These are phyloP conservation scores for Hyparrhenia diplandra DNA, from an alignment of 176 grass and related monocot species.

Conservation along the genomic window DNA sequence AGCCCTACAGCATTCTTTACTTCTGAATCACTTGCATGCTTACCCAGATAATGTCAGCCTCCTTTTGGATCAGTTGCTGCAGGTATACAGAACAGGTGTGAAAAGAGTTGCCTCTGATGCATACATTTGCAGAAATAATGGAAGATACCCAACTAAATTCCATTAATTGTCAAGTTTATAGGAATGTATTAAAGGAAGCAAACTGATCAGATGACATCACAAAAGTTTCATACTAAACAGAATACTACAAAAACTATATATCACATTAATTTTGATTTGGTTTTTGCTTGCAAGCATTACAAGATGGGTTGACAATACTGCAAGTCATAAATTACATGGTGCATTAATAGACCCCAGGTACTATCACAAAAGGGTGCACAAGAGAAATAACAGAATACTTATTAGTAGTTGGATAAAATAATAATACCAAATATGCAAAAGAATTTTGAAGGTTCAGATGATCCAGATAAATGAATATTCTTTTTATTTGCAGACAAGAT, in stretches of 20 bases:
- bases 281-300: background rate
- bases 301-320: background rate
- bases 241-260: background rate
- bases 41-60: conserved; percentile 91
- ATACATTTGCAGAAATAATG: background rate
- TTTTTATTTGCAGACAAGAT: background rate
- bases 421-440: background rate
- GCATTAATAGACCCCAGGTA: background rate
- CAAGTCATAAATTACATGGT: background rate
- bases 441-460: background rate
- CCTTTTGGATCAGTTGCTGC: conserved; percentile 77
- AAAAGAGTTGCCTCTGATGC: conserved; percentile 23
- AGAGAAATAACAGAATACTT: background rate
- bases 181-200: background rate
- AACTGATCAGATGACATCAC: background rate
- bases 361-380: background rate
- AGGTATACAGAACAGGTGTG: conserved; percentile 19
- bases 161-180: background rate
- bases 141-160: background rate
- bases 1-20: conserved; percentile 66
- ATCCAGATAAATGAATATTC: background rate
- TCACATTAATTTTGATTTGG: background rate
- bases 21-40: conserved; percentile 87
- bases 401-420: background rate
- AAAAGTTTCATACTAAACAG: background rate